These are phyloP conservation scores for Clavispora vitiphila DNA, from an alignment of 805 yeast genomes.

Conservation along the genomic window DNA sequence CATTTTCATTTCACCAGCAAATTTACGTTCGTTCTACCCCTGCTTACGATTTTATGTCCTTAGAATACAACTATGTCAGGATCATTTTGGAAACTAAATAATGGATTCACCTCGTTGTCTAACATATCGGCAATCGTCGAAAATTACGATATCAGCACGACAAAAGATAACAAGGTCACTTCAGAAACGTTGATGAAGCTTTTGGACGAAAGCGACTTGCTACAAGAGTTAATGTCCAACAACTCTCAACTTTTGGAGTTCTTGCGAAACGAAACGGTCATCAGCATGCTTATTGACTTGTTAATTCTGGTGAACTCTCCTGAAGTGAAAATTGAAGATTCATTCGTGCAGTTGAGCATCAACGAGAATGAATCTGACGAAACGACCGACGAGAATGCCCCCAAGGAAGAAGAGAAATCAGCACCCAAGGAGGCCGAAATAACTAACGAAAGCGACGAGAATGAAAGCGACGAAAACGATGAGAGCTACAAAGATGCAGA, in stretches of 20 bases:
- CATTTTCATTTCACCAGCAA: not conserved
- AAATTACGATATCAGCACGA: conserved; percentile 21
- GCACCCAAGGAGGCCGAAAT: not conserved
- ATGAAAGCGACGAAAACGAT: conserved; percentile 3
- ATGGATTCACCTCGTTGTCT: conserved; percentile 40
- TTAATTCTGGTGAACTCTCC: conserved; percentile 23
- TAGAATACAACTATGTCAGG: conserved; percentile 33
- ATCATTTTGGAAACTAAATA: conserved; percentile 44
- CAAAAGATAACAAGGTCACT: conserved; percentile 11
- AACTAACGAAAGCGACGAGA: not conserved
- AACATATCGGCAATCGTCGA: conserved; percentile 38
- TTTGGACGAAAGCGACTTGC: conserved; percentile 39
- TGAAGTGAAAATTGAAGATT: conserved; percentile 13
- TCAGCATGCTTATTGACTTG: conserved; percentile 33
- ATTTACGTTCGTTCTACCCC: not conserved
- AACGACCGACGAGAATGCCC: not conserved
- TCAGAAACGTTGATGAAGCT: conserved; percentile 28
- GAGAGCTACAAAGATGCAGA: conserved; percentile 6
- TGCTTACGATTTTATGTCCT: conserved; percentile 1
- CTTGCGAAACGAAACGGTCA: conserved; percentile 45
- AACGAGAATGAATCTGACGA: conserved; percentile 1
- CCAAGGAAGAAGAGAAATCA: not conserved
- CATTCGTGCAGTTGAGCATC: conserved; percentile 11
- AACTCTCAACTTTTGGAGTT: conserved; percentile 74
- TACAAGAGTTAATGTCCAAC: conserved; percentile 59